A percentile compares a stretch with the other conserved stretches of the same genome.
Conservation (phyloP, 306 rosid genomes). For the Medicago truncatula region MtrunA17r5.0-ANR NC_053043.1:2687001-2687500, state of each 20-base stretch:
- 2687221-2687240: constrained; percentile 27
- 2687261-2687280: too few relatives aligned
- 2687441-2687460: constrained; percentile 21
- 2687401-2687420: background rate
- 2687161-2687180: constrained; percentile 38
- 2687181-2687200: background rate
- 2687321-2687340: too few relatives aligned
- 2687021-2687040: too few relatives aligned
- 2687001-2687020: too few relatives aligned
- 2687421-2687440: constrained; percentile 22
- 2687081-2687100: background rate
- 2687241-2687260: background rate
- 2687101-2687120: constrained; percentile 30
- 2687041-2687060: background rate
- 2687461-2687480: constrained; percentile 39
- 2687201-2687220: constrained; percentile 7
- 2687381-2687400: background rate
- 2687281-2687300: too few relatives aligned
- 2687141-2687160: constrained; percentile 29
- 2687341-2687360: too few relatives aligned
- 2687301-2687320: too few relatives aligned
- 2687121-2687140: constrained; percentile 13
- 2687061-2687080: constrained; percentile 30
- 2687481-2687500: constrained; percentile 42
- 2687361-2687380: background rate